Evolutionary conservation across 306 rosid genomes (phyloP), one percentile per base, ranked within the genome.

Genomic region (Sophora flavescens): DNA sequence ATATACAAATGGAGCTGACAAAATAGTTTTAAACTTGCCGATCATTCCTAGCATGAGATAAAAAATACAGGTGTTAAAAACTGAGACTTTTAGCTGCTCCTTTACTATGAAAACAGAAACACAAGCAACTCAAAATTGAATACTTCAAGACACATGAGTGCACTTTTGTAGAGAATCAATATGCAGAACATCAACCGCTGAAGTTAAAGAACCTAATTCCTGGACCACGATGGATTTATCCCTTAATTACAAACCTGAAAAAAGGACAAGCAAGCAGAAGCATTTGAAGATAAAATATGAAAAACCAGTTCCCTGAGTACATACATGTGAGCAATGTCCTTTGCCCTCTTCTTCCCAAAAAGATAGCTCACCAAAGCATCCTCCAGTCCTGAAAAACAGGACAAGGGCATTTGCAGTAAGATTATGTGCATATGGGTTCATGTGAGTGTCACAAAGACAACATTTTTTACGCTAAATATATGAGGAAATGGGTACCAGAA

Each of bases 241-340:
- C 9, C 28, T 15, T 2, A 28, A 14, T 3, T 16, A 53, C 9
- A 9, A 17, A 10, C 9, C 17, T n/a, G 14, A 51, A 18, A 63
- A 13, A 47, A 3, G 9, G 42, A 41, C 68, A 36, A 22, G 18
- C 42, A 44, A 71, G 53, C 10, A 42, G 39, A 38, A 71, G 15
- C 50, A 32, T 68, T 58, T 59, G 14, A 64, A 52, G 35, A 76
- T 9, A 45, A 1, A 72, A 18, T 8, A 61, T 9, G 47, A 53
- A 42, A 28, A 58, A 63, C 22, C 15, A 60, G 58, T 26, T 22
- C 50, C 39, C 2, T 4, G 13, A 58, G 61, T 9, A 75, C 83
- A 71, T 91, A 91, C 98, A 78, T 84, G 85, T 94, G 98, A 86
- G 93, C 91, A 85, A 91, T 87, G 47, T 94, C 91, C 10, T 96